These are phyloP conservation scores for Boletus patriciae DNA, from an alignment of 768 basidiomycete species.

Conservation along the genomic window DNA sequence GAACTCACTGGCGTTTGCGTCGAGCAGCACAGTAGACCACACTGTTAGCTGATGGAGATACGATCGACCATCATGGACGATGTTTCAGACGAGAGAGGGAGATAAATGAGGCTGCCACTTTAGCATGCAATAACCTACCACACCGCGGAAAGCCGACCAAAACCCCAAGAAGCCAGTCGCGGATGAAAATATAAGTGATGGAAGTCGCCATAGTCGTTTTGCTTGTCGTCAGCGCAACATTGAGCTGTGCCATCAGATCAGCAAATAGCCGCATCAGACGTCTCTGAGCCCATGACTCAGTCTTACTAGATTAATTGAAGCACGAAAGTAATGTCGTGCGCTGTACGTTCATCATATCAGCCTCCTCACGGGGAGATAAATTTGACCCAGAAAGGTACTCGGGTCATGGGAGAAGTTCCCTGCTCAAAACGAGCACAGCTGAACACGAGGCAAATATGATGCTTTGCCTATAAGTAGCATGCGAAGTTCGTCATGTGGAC, in stretches of 20 bases:
- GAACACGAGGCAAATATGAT: constrained; percentile 19
- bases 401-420: constrained; percentile 2
- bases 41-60: constrained; percentile 6
- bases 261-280: neutral
- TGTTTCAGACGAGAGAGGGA: constrained; percentile 13
- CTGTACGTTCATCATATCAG: constrained; percentile 1
- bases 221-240: constrained; percentile 11
- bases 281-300: neutral
- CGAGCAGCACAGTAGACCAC: neutral
- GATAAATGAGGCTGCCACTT: neutral
- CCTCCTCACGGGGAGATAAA: constrained; percentile 2
- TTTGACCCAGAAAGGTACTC: neutral
- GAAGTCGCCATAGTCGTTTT: neutral
- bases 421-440: constrained; percentile 5
- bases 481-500: constrained; percentile 11
- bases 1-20: neutral
- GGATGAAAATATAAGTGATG: constrained; percentile 14
- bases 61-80: constrained; percentile 4
- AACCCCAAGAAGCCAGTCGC: constrained; percentile 16
- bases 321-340: neutral
- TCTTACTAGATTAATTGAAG: neutral
- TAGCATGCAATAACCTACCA: constrained; percentile 1
- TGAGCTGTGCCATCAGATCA: constrained; percentile 10
- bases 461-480: constrained; percentile 1
- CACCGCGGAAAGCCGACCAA: constrained; percentile 27